Evolutionary conservation across 2,329 filamentous ascomycete genomes (phyloP).

Genomic region (Scytalidium sp.): DNA sequence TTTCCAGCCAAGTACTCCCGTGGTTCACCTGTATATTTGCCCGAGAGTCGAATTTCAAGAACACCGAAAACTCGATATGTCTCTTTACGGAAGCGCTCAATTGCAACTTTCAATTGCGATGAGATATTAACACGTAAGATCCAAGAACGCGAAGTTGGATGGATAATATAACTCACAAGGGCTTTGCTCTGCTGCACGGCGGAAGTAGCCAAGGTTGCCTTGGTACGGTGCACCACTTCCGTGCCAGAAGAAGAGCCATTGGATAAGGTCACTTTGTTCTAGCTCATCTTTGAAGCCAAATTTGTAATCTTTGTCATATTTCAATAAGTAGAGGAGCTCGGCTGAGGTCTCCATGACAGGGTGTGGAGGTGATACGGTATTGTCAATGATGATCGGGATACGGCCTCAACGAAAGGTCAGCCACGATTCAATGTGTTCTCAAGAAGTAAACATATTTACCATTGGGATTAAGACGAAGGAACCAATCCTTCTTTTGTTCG

Average conservation of each 20-base stretch:
- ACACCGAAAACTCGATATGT: slow-evolving; percentile 50
- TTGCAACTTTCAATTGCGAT: slow-evolving; percentile 32
- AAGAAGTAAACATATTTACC: slow-evolving; percentile 21
- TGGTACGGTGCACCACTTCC: slow-evolving; percentile 39
- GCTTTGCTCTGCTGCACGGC: slow-evolving; percentile 41
- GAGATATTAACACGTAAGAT: slow-evolving; percentile 4
- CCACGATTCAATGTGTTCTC: slow-evolving; percentile 14
- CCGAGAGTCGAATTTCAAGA: slow-evolving; percentile 50
- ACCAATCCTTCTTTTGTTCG: slow-evolving; percentile 55
- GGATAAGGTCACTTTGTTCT: slow-evolving; percentile 44
- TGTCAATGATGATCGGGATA: slow-evolving; percentile 49
- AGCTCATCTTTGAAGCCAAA: slow-evolving; percentile 51
- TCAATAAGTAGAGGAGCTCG: slow-evolving; percentile 49
- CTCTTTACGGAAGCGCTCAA: slow-evolving; percentile 49
- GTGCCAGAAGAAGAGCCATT: slow-evolving; percentile 57
- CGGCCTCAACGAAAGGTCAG: slow-evolving; percentile 24
- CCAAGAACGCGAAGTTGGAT: not conserved
- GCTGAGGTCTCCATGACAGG: slow-evolving; percentile 51
- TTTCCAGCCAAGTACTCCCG: slow-evolving; percentile 50
- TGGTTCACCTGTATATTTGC: slow-evolving; percentile 45
- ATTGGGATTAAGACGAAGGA: slow-evolving; percentile 44
- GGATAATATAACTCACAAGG: slow-evolving; percentile 28
- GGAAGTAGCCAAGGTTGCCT: slow-evolving; percentile 36
- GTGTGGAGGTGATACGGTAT: slow-evolving; percentile 45
- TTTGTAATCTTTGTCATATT: slow-evolving; percentile 44